Conservation (phyloP, 257 asterid genomes). For the Nicotiana tabacum region DNA sequence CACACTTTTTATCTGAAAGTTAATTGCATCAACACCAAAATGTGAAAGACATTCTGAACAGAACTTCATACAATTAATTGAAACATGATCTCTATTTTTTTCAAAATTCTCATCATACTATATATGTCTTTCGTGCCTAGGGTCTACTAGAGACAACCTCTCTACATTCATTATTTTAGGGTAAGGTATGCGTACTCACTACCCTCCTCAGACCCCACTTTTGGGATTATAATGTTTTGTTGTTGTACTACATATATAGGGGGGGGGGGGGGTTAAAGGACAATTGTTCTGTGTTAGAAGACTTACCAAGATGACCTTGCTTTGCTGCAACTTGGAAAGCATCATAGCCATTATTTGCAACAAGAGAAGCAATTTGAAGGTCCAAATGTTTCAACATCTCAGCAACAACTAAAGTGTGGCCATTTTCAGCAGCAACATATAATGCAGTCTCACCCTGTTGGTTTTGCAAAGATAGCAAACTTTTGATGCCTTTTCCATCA, state of each 20-base stretch:
- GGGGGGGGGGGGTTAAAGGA: no score
- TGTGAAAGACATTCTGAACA: neutral
- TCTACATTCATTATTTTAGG: no score
- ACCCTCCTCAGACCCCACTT: no score
- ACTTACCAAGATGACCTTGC: slow-evolving; percentile 84
- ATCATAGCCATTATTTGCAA: slow-evolving; percentile 82
- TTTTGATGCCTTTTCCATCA: slow-evolving; percentile 39
- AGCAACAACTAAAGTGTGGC: slow-evolving; percentile 57
- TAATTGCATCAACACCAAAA: neutral
- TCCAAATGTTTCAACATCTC: slow-evolving; percentile 77
- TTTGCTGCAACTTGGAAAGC: slow-evolving; percentile 92
- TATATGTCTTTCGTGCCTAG: no score
- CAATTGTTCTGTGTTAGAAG: neutral
- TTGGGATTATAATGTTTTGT: no score
- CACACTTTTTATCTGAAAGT: neutral
- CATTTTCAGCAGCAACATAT: slow-evolving; percentile 86
- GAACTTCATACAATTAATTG: neutral
- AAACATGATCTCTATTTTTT: neutral
- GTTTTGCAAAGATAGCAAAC: slow-evolving; percentile 66
- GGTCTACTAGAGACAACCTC: no score
- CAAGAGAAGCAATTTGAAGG: slow-evolving; percentile 61
- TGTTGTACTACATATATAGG: no score
- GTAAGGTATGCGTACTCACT: no score
- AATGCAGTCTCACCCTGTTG: slow-evolving; percentile 92
- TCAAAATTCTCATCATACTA: neutral